A percentile compares a stretch with the other conserved stretches of the same genome.
These are phyloP conservation scores for Yarrowia phangngaensis DNA, from an alignment of 805 yeast genomes.

Conservation along the genomic window DNA sequence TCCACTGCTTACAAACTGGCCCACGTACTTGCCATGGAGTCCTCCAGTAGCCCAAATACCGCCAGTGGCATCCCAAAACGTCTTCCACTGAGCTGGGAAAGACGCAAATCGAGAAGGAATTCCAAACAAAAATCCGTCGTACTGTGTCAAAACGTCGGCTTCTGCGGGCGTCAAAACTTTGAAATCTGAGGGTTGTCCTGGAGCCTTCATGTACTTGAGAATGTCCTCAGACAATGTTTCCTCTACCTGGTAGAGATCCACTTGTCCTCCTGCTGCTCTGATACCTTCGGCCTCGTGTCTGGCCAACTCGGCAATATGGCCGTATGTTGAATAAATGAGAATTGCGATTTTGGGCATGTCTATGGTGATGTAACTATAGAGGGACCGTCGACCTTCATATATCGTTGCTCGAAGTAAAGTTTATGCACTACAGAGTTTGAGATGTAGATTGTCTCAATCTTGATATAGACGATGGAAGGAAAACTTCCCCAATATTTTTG, in stretches of 20 bases:
- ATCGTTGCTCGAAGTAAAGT: too few relatives aligned
- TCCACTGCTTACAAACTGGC: conserved; percentile 69
- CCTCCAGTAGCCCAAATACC: conserved; percentile 74
- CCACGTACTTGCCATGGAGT: conserved; percentile 68
- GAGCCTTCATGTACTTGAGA: conserved; percentile 53
- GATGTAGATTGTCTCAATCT: too few relatives aligned
- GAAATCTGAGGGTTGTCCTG: conserved; percentile 50
- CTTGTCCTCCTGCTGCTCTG: conserved; percentile 62
- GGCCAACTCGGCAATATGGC: conserved; percentile 69
- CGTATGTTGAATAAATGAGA: conserved; percentile 70
- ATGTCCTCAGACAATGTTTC: conserved; percentile 68
- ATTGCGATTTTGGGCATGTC: conserved; percentile 42
- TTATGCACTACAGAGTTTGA: too few relatives aligned
- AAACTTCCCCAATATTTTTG: too few relatives aligned
- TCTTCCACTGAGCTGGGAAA: conserved; percentile 71
- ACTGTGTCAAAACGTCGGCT: conserved; percentile 52
- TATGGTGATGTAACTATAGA: too few relatives aligned
- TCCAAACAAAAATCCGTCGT: conserved; percentile 83
- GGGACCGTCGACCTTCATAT: too few relatives aligned
- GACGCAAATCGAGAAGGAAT: conserved; percentile 83
- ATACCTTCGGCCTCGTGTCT: conserved; percentile 65
- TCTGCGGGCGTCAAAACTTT: conserved; percentile 59
- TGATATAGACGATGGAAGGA: too few relatives aligned
- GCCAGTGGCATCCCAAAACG: conserved; percentile 77
- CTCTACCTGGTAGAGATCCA: conserved; percentile 68